phyloP scores from a whole-genome alignment of 257 asterid species.

The Petrea volubilis region DNA sequence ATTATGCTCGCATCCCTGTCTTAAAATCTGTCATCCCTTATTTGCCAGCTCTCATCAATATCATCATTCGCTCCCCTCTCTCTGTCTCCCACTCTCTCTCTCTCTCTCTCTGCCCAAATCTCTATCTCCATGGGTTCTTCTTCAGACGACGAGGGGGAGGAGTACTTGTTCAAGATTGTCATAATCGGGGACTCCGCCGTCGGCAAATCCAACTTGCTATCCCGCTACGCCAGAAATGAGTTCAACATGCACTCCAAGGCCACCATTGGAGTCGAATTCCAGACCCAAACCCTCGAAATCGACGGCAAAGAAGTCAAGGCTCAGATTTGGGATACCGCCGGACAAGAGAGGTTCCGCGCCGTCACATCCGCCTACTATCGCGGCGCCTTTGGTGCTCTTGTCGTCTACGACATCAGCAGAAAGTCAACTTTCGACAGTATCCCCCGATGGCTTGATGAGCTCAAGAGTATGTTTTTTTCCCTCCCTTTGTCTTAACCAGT shows the following conservation, averaged over 20 bases:
- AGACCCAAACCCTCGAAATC: slow-evolving; percentile 65
- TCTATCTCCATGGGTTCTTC: slow-evolving; percentile 43
- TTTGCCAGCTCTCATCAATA: slow-evolving; percentile 35
- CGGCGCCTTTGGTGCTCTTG: slow-evolving; percentile 73
- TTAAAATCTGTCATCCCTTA: slow-evolving; percentile 26
- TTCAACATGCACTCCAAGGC: slow-evolving; percentile 68
- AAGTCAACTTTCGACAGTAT: slow-evolving; percentile 66
- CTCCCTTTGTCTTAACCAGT: background rate
- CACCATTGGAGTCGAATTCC: slow-evolving; percentile 74
- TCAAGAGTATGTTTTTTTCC: slow-evolving; percentile 43
- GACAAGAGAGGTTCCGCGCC: slow-evolving; percentile 76
- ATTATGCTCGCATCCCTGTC: slow-evolving; percentile 31
- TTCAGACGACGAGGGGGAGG: slow-evolving; percentile 75
- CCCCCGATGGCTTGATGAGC: slow-evolving; percentile 79
- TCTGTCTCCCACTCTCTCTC: background rate
- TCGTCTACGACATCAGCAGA: slow-evolving; percentile 63
- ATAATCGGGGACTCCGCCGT: slow-evolving; percentile 78
- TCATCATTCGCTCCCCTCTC: slow-evolving; percentile 10
- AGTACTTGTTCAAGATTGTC: slow-evolving; percentile 68
- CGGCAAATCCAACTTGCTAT: slow-evolving; percentile 64
- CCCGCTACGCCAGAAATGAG: slow-evolving; percentile 73
- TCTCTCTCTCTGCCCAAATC: too few relatives aligned
- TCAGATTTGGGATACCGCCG: slow-evolving; percentile 89
- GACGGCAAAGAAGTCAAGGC: slow-evolving; percentile 80
- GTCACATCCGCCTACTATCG: slow-evolving; percentile 85